These are phyloP conservation scores for Hericium erinaceus DNA, from an alignment of 768 basidiomycete species.

Conservation along the genomic window DNA sequence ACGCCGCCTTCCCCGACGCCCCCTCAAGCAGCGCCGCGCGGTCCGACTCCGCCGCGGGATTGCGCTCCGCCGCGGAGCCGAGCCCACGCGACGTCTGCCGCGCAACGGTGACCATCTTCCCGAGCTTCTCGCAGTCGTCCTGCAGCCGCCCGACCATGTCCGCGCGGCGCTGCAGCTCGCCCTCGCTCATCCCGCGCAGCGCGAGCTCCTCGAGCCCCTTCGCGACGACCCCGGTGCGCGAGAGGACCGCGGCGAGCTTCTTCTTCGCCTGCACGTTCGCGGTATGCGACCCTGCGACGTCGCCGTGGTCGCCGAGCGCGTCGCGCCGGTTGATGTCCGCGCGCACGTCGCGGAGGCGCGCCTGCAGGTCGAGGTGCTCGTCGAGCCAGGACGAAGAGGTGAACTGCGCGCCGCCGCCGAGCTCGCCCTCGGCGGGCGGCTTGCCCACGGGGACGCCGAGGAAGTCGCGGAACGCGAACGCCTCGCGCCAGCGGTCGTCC, in stretches of 20 bases:
- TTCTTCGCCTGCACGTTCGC: conserved; percentile 82
- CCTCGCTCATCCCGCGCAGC: conserved; percentile 70
- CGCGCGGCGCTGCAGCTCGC: conserved; percentile 83
- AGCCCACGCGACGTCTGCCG: conserved; percentile 38
- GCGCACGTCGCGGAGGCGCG: conserved; percentile 70
- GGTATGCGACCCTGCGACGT: conserved; percentile 65
- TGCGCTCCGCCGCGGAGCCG: conserved; percentile 26
- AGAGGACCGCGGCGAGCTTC: conserved; percentile 68
- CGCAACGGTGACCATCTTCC: conserved; percentile 75
- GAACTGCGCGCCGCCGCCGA: conserved; percentile 36
- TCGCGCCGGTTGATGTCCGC: conserved; percentile 85
- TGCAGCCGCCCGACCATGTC: conserved; percentile 84
- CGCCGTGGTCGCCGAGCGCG: conserved; percentile 66
- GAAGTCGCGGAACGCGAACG: conserved; percentile 76
- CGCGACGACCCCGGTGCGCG: conserved; percentile 64
- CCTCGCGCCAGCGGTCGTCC: conserved; percentile 77
- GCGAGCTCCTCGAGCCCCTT: conserved; percentile 58
- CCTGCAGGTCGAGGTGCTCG: conserved; percentile 74
- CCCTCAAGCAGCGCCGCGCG: conserved; percentile 48
- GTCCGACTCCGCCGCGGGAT: conserved; percentile 44
- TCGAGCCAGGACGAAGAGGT: conserved; percentile 82
- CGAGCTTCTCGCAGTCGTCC: conserved; percentile 86
- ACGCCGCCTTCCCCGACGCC: neutral
- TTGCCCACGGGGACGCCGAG: conserved; percentile 69
- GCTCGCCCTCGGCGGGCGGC: conserved; percentile 20